A percentile compares a stretch with the other conserved stretches of the same genome.
Evolutionary conservation across 192 early-diverging fungal species (phyloP).

Genomic region (Endogone sp.): DNA sequence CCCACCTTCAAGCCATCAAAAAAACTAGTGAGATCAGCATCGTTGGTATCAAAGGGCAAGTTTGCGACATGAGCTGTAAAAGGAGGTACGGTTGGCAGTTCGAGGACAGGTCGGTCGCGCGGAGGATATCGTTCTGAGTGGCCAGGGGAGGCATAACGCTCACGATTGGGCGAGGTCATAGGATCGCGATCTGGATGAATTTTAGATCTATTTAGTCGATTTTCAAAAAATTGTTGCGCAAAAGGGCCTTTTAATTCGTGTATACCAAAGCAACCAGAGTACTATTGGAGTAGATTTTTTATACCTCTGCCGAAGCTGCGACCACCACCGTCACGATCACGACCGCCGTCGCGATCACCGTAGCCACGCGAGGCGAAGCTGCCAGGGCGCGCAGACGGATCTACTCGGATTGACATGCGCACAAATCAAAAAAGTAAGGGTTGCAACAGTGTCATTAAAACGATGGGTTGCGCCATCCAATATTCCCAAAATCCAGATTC

Average conservation of each 20-base stretch:
- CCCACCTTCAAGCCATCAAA: constrained; percentile 69
- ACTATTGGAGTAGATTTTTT: too few relatives aligned
- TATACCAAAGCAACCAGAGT: too few relatives aligned
- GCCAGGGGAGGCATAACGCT: constrained; percentile 6
- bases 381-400: constrained; percentile 13
- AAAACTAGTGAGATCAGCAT: constrained; percentile 67
- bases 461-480: constrained; percentile 4
- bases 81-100: constrained; percentile 81
- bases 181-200: neutral
- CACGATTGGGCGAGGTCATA: neutral
- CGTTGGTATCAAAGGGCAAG: constrained; percentile 80
- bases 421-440: neutral
- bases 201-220: too few relatives aligned
- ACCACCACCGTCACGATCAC: constrained; percentile 31
- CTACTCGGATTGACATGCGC: constrained; percentile 6
- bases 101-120: constrained; percentile 39
- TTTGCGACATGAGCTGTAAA: constrained; percentile 91
- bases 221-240: too few relatives aligned
- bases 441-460: constrained; percentile 7
- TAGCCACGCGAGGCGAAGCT: constrained; percentile 29
- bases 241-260: too few relatives aligned
- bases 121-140: constrained; percentile 11
- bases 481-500: neutral
- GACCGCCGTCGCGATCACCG: constrained; percentile 33
- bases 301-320: too few relatives aligned